Evolutionary conservation across 2,329 filamentous ascomycete species (phyloP), one percentile per base, ranked within the genome.

Genomic region (Diplocarpon rosae): DNA sequence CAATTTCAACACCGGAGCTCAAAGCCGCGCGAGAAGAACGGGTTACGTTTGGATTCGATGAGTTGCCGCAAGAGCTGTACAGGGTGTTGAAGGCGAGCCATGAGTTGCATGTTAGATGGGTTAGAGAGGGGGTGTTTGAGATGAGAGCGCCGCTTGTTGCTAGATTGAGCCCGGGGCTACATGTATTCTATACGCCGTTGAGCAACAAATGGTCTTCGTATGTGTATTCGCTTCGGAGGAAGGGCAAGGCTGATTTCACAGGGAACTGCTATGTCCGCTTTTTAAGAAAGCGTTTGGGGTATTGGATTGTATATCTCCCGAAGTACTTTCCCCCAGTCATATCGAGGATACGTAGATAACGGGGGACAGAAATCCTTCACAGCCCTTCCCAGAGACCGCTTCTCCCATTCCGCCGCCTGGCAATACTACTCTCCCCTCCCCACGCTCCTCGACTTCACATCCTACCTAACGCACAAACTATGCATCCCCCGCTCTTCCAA

Each of bases 31-130:
- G 85, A 52, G 85, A 96, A 64, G 85, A 92, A 60, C 77, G 83
- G 48, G 65, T 90, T 53, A 95, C 86, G 1, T 65, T 92, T 50
- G 71, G 74, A 31, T 66, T 88, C 15, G 70, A 80, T 39, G 86
- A 94, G 66, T 72, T 95, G 33, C 83, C 87, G 4, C 58, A 65
- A 13, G 79, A 85, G 62, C 62, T 92, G 13, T 72, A 71, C 47
- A 63, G 71, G 20, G 64, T 83, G 12, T 67, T 95, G 20, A 69
- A 72, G 43, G 69, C 75, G 56, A 77, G 75, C 51, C 75, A 82
- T 56, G 80, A 87, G 62, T 66, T 95, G 34, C 83, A 90, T 62
- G 67, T 95, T 47, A 77, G 83, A 60, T 95, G 88, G 85, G 72
- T 76, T n/a, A 76, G 78, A 12, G 66, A 76, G 2, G 56, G 59